Evolutionary conservation across 176 grass and related monocot species (phyloP).

Genomic region (Rhynchospora breviuscula): DNA sequence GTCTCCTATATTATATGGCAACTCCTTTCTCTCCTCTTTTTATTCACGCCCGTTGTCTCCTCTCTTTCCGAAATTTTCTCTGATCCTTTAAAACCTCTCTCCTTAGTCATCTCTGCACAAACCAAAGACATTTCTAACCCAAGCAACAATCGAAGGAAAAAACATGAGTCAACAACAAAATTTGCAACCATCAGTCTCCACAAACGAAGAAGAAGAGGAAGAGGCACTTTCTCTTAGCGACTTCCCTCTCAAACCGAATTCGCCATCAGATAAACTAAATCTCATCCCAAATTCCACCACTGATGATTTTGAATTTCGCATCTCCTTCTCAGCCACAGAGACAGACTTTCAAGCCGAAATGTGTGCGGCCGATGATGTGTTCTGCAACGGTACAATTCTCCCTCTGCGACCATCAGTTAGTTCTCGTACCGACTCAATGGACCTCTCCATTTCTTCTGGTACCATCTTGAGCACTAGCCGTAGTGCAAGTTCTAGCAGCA

Average conservation of each 20-base stretch:
- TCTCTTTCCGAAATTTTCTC: neutral
- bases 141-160: neutral
- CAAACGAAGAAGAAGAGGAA: neutral
- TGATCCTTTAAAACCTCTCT: constrained; percentile 13
- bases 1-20: neutral
- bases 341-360: constrained; percentile 30
- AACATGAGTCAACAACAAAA: constrained; percentile 26
- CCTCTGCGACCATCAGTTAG: constrained; percentile 24
- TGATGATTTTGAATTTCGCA: constrained; percentile 38
- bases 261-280: neutral
- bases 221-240: constrained; percentile 33
- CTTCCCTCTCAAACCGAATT: constrained; percentile 21
- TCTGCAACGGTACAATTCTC: constrained; percentile 33
- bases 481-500: constrained; percentile 28
- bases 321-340: constrained; percentile 5
- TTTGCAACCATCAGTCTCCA: constrained; percentile 6
- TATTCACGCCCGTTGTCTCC: constrained; percentile 1
- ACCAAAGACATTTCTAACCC: neutral
- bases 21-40: constrained; percentile 12
- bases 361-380: constrained; percentile 36
- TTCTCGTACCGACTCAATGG: constrained; percentile 17
- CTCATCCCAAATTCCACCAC: neutral
- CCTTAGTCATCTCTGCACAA: neutral
- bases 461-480: constrained; percentile 23
- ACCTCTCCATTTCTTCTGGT: constrained; percentile 12